phyloP scores from a whole-genome alignment of 2,329 filamentous ascomycete genomes.

The Clonostachys solani region DNA sequence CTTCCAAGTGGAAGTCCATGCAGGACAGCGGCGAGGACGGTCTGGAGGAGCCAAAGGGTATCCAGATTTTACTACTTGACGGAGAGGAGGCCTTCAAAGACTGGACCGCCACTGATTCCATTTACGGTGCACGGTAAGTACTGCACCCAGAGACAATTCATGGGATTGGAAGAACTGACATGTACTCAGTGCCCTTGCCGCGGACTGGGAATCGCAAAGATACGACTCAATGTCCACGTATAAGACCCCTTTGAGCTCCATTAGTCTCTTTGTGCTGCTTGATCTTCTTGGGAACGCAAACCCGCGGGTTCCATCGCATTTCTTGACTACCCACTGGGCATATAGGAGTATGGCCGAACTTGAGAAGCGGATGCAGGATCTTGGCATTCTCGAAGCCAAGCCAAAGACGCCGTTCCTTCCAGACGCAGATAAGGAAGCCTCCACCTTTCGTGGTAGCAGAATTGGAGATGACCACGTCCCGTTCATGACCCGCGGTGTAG shows the following conservation, averaged over 20 bases:
- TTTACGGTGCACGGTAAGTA: conserved; percentile 78
- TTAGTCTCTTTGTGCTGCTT: conserved; percentile 85
- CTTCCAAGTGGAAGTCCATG: conserved; percentile 77
- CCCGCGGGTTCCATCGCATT: conserved; percentile 79
- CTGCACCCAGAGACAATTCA: background rate
- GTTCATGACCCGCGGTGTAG: conserved; percentile 81
- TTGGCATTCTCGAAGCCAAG: conserved; percentile 61
- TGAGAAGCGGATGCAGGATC: conserved; percentile 67
- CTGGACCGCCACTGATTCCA: conserved; percentile 78
- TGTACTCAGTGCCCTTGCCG: conserved; percentile 59
- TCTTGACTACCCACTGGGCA: conserved; percentile 88
- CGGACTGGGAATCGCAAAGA: conserved; percentile 69
- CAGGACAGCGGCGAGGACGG: conserved; percentile 49
- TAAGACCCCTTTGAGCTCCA: conserved; percentile 69
- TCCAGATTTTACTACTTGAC: conserved; percentile 88
- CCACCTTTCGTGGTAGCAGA: conserved; percentile 42
- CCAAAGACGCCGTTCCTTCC: conserved; percentile 54
- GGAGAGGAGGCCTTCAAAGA: conserved; percentile 86
- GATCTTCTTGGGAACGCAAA: conserved; percentile 74
- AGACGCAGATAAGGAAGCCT: conserved; percentile 50
- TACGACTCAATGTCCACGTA: conserved; percentile 73
- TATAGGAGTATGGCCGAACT: conserved; percentile 72
- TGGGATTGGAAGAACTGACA: background rate
- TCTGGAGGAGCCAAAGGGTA: conserved; percentile 72
- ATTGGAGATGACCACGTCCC: conserved; percentile 89